Base-by-base conservation (phyloP, 805 yeast genomes). In the Deakozyma indianensis region DNA sequence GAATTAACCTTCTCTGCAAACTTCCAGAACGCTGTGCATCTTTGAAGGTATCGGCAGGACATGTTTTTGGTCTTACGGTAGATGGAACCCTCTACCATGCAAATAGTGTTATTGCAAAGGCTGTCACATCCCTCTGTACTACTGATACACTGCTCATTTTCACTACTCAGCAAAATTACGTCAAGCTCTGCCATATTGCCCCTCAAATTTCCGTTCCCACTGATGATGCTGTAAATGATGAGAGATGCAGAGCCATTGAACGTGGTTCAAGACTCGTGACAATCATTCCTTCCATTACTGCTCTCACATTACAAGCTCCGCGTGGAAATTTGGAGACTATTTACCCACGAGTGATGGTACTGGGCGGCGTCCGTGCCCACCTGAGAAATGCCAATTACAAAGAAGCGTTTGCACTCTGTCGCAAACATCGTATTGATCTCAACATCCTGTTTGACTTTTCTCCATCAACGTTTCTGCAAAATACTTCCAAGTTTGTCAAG, bases 301-400 rank as follows among this genome's bases (percentile, higher is more conserved):
- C 88, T 0, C 87, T 94, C 18, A 78, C 85, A 3, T 68, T 92
- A 45, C 96, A 92, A 61, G 96, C 96, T 3, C 94, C 94, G 48
- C 75, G 99, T 60, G 99, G 99, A 50, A 92, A 92, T 56, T 66
- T 92, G 53, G 99, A 92, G 62, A 87, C 97, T 0, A 83, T 92
- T 18, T 80, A 77, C 56, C 98, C 99, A 14, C 73, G 98, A 60
- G 83, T 92, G 41, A 78, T 92, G 82, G 94, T 90, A 2, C 66
- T 92, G 35, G 73, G 83, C 11, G 92, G 81, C 21, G 94, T 92
- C 22, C 74, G 98, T 52, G 68, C 72, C 27, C 71, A 72, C 52
- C 85, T 92, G 49, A 67, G 71, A 27, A 64, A 67, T 0, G 68
- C 63, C 47, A 66, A 75, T 28, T 92, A 81, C 56, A 67, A 64